Evolutionary conservation across 2,329 filamentous ascomycete genomes (phyloP), one percentile per base, ranked within the genome.

Genomic region (Seiridium unicorne): DNA sequence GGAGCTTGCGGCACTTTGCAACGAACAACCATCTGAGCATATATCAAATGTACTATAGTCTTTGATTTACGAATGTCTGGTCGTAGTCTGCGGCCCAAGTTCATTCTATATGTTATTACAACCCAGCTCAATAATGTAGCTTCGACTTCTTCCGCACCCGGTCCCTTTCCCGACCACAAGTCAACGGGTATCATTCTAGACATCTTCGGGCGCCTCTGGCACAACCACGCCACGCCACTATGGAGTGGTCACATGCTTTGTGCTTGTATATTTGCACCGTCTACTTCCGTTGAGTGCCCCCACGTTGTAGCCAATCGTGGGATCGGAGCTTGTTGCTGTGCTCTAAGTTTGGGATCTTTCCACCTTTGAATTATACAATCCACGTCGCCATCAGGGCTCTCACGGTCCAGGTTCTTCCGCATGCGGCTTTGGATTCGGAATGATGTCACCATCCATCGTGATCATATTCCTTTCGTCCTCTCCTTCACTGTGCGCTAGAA

Each of bases 401-500:
- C 18, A 26, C 8, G 38, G 40, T 13, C 53, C 36, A 11, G 34
- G 36, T 32, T 58, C 55, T 32, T 58, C 55, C 18, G 18, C 44
- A 34, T 48, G 55, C 44, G 31, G 44, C 46, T 38, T 13, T 18
- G 40, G 55, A 32, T 55, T 42, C 4, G 77, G 71, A 56, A 79
- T 69, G 36, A 75, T 68, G 57, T 79, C 76, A 4, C 76, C 77
- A 40, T 80, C 76, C 2, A 74, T 69, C 1, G 76, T 76, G 44
- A 78, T 69, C 1, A 77, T 64, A 8, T 73, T 70, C 18, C 72
- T 73, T 26, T 77, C 75, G n/a, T 68, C 66, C 54, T 73, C 75
- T n/a, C 76, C 74, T 32, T 68, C 65, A 55, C 73, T 75, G 35
- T 76, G 73, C 10, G 74, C 73, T 46, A 85, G 70, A 35, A 85